These are phyloP conservation scores for Dysphania ambrosioides DNA, from an alignment of 148 eudicot species.

Conservation along the genomic window DNA sequence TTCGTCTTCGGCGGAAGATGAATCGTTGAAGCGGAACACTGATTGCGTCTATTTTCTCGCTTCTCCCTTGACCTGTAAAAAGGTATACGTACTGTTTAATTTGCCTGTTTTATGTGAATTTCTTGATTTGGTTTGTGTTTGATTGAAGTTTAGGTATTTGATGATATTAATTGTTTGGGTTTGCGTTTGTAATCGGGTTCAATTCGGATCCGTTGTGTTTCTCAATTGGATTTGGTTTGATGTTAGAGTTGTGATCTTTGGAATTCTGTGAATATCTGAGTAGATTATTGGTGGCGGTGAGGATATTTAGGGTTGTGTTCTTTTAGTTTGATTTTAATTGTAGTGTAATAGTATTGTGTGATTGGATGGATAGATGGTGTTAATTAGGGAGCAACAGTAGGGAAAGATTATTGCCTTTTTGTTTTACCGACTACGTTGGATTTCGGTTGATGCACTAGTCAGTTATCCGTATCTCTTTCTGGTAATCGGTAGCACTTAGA, in stretches of 20 bases:
- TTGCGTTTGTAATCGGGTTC: neutral
- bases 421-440: neutral
- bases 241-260: constrained; percentile 24
- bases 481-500: too few relatives aligned
- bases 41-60: constrained; percentile 93
- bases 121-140: neutral
- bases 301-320: neutral
- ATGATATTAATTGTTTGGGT: too few relatives aligned
- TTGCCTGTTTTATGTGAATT: neutral
- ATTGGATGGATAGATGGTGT: neutral
- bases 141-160: too few relatives aligned
- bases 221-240: constrained; percentile 2
- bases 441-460: neutral
- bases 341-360: neutral
- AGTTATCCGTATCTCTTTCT: neutral
- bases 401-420: neutral
- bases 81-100: constrained; percentile 41
- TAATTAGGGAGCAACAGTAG: neutral
- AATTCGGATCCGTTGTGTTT: neutral
- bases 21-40: constrained; percentile 62
- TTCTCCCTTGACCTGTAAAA: constrained; percentile 90
- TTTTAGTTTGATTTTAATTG: too few relatives aligned
- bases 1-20: constrained; percentile 48
- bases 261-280: constrained; percentile 1
- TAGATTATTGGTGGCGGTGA: neutral